Conservation (phyloP, 2,329 filamentous ascomycete species). For the Botrytis elliptica region DNA sequence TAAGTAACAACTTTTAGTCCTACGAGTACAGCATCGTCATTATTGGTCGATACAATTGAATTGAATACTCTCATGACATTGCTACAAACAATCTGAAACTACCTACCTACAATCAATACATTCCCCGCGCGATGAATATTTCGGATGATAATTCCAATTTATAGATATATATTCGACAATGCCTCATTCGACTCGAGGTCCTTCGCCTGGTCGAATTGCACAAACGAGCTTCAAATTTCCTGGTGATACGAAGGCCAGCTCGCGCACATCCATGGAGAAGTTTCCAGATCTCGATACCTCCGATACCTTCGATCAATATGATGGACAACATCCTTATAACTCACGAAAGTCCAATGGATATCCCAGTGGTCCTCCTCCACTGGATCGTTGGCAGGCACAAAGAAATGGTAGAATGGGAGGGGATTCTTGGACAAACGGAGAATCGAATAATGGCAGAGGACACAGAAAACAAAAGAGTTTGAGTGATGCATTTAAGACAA, state of each 20-base stretch:
- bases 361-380: conserved; percentile 35
- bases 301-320: conserved; percentile 18
- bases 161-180: conserved; percentile 32
- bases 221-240: conserved; percentile 34
- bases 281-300: conserved; percentile 55
- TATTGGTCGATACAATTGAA: not conserved
- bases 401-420: conserved; percentile 46
- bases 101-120: conserved; percentile 16
- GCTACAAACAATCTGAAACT: conserved; percentile 24
- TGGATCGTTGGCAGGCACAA: conserved; percentile 61
- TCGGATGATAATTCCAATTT: conserved; percentile 2
- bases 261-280: conserved; percentile 50
- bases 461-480: conserved; percentile 82
- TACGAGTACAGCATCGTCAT: not conserved
- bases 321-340: conserved; percentile 26
- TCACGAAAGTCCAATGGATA: conserved; percentile 33
- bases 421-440: conserved; percentile 30
- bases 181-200: conserved; percentile 45
- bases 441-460: conserved; percentile 34
- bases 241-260: conserved; percentile 31
- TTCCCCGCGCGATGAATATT: conserved; percentile 18
- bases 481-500: conserved; percentile 80
- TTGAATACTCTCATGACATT: conserved; percentile 22
- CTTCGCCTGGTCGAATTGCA: conserved; percentile 40
- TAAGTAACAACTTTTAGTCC: conserved; percentile 4